These are phyloP conservation scores for Eimeria sp. DNA, from an alignment of 169 alveolate genomes.

Conservation along the genomic window DNA sequence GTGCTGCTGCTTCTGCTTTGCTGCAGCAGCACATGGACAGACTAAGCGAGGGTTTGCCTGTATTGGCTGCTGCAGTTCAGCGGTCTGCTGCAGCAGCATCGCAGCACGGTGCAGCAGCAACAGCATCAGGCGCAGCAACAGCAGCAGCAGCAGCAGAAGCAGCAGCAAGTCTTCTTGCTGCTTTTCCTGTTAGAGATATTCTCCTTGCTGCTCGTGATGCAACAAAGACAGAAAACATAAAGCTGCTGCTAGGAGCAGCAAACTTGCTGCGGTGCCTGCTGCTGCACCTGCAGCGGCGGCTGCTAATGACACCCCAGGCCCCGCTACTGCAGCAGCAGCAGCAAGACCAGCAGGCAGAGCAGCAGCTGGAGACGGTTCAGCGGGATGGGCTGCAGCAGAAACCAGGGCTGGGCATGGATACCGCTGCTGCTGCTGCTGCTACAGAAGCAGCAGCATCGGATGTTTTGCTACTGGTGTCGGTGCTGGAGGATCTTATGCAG, in stretches of 20 bases:
- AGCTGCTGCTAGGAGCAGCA: constrained; percentile 47
- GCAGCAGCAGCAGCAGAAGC: constrained; percentile 76
- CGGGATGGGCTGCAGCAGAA: not conserved
- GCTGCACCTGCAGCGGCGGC: constrained; percentile 75
- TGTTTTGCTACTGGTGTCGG: constrained; percentile 56
- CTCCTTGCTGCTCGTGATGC: constrained; percentile 30
- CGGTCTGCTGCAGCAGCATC: constrained; percentile 46
- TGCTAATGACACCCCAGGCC: constrained; percentile 50
- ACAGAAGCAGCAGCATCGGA: constrained; percentile 64
- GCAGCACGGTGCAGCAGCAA: constrained; percentile 16
- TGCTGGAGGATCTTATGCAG: constrained; percentile 55
- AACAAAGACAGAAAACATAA: not conserved
- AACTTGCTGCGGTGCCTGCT: constrained; percentile 56
- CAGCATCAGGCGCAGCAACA: constrained; percentile 27
- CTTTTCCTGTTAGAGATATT: constrained; percentile 30
- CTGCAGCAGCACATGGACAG: constrained; percentile 67
- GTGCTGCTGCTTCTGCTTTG: constrained; percentile 44
- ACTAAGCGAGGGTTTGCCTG: constrained; percentile 41
- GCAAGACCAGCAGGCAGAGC: not conserved
- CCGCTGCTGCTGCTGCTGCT: constrained; percentile 47
- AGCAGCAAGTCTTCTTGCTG: constrained; percentile 57
- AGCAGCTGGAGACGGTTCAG: not conserved
- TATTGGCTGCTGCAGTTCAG: constrained; percentile 45
- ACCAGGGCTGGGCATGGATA: not conserved
- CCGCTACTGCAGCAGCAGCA: constrained; percentile 12